phyloP scores from a whole-genome alignment of 805 yeast genomes.

The Hanseniaspora osmophila region DNA sequence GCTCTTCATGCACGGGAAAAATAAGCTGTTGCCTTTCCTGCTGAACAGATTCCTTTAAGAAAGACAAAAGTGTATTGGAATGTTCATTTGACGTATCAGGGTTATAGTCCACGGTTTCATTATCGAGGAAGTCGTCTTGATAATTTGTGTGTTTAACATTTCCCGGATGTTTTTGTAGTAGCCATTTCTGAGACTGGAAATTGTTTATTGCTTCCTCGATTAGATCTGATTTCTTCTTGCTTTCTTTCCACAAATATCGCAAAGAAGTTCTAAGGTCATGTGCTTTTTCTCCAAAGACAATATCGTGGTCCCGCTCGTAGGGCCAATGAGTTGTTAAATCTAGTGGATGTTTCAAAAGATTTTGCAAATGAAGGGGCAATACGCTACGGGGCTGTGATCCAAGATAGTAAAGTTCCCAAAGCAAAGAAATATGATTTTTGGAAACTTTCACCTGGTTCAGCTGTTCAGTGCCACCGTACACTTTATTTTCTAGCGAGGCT shows the following conservation, averaged over 20 bases:
- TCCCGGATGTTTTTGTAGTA: constrained; percentile 1
- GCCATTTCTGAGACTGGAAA: constrained; percentile 9
- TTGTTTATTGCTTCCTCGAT: background rate
- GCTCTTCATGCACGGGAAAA: background rate
- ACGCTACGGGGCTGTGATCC: constrained; percentile 4
- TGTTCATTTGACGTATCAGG: too few species aligned
- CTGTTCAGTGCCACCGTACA: constrained; percentile 1
- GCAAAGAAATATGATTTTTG: background rate
- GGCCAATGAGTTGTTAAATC: constrained; percentile 13
- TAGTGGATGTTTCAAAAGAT: constrained; percentile 7
- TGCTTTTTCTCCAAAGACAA: constrained; percentile 9
- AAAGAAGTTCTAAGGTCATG: constrained; percentile 5
- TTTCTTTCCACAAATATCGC: constrained; percentile 9
- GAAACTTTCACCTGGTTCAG: background rate
- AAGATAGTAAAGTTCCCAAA: background rate
- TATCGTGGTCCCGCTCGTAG: constrained; percentile 10
- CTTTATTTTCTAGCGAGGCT: background rate
- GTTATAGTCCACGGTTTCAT: too few species aligned
- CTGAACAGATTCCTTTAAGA: background rate
- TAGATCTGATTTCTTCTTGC: background rate
- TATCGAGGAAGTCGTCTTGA: background rate
- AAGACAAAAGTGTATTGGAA: background rate
- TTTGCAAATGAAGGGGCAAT: constrained; percentile 8
- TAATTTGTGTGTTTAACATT: background rate
- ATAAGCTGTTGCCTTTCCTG: background rate